Evolutionary conservation across 1,284 basidiomycete species (phyloP), one percentile per base, ranked within the genome.

Genomic region (Marasmius oreades): DNA sequence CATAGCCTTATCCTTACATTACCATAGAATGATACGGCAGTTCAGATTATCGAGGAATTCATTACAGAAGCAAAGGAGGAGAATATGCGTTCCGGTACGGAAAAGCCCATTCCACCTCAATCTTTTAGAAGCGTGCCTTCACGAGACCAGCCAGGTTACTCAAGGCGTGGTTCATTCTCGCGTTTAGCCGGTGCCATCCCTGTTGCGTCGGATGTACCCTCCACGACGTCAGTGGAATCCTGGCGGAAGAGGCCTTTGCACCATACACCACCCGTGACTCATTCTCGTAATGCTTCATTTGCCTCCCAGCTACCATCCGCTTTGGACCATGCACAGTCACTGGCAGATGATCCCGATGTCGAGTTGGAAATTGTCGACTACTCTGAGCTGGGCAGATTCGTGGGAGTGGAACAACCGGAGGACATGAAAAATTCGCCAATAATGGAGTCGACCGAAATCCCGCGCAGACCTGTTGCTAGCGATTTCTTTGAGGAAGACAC

Each of bases 331-430:
- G 70, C 78, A 8, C 77, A 79, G 59, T 68, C 76, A 14, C 69
- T 84, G n/a, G 69, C 72, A n/a, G 69, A 77, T 44, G 69, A 72
- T 56, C 68, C 74, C 3, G 81, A 79, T 26, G 86, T 86, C 59
- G 79, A 84, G 51, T 74, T 91, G 3, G 88, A 91, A 63, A 79
- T 89, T 14, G 77, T 93, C 18, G 89, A 92, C 64, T 92, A 90
- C 64, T 80, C 80, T 11, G 88, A 93, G 51, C 74, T 92, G 67
- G 85, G 77, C 42, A 86, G 82, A 69, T 79, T 92, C 55, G 75
- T 86, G 20, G 83, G 80, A 31, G 70, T 72, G 42, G 51, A 16
- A 20, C 28, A n/a, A 50, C 14, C 72, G 34, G 71, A 75, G 34
- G 56, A 54, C 28, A 36, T 46, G 54, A 60, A 47, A 37, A 56